Base-by-base conservation (phyloP, 306 rosid genomes). In the Elaeagnus macrophylla region DNA sequence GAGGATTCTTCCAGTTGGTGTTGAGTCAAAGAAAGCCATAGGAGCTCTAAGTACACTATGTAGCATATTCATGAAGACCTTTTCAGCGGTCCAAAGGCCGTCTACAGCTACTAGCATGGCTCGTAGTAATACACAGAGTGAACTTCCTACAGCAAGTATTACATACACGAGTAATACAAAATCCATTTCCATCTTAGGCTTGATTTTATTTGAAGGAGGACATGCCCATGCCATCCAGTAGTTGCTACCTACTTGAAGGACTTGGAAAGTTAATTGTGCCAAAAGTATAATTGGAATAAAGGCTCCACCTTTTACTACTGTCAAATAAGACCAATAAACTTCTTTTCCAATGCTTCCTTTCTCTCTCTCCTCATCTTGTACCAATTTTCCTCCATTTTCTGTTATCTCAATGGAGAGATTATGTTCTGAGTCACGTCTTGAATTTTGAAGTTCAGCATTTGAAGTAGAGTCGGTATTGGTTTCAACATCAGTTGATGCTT, bases 141-240 rank as follows among this genome's bases (percentile, higher is more conserved):
- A 60, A 69, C 97, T 78, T 62, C 76, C 89, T 37, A 79, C 78
- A 9, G 96, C 79, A 13, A 91, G 96, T 35, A 65, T 10, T 69
- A 80, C 59, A 46, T 91, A 86, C 61, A 91, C 59, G 53, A 86
- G 67, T 14, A 91, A 64, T 51, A 82, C 56, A 72, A 68, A 62
- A 41, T 70, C 71, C 77, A 86, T 84, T 15, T 68, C 77, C 67
- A 37, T 49, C 58, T 58, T 50, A 9, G 89, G 86, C 65, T 77
- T 37, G 5, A 77, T 71, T 47, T 83, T 83, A 64, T 64, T 74
- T 25, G 75, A 61, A 59, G 97, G 55, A 48, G 97, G 97, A 69
- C 89, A 80, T 70, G 80, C 85, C 97, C 97, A 91, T 54, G 96
- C 93, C 84, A 91, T 91, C 97, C 97, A 91, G 53, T 83, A 91